Percentiles rank a stretch among this genome's conserved stretches.
These are phyloP conservation scores for Nissolia schottii DNA, from an alignment of 306 rosid genomes.

Conservation along the genomic window DNA sequence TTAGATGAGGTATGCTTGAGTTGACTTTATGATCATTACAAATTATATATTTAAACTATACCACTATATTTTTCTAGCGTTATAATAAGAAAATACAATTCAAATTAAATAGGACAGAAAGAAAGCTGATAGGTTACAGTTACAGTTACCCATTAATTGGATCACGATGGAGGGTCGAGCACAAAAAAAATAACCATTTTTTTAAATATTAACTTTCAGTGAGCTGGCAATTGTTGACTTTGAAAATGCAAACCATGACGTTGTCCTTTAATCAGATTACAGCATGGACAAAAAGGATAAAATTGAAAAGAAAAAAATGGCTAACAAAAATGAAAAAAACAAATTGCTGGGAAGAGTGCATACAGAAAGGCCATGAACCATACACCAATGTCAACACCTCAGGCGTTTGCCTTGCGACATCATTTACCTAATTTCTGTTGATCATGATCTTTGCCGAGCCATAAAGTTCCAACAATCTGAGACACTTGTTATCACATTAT, in stretches of 20 bases:
- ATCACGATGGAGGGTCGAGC: background rate
- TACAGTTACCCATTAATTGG: background rate
- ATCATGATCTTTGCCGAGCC: background rate
- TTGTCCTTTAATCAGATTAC: conserved; percentile 20
- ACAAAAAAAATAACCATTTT: background rate
- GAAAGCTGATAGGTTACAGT: background rate
- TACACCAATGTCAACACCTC: conserved; percentile 32
- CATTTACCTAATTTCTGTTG: conserved; percentile 13
- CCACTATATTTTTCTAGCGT: background rate
- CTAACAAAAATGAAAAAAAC: background rate
- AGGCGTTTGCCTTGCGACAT: conserved; percentile 26
- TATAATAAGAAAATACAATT: background rate
- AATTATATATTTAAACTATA: background rate
- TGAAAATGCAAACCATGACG: background rate
- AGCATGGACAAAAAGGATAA: conserved; percentile 7
- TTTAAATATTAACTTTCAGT: background rate
- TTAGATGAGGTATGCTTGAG: background rate
- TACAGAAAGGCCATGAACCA: conserved; percentile 17
- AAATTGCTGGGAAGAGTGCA: conserved; percentile 21
- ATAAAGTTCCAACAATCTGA: background rate
- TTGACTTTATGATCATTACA: background rate
- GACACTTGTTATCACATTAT: background rate
- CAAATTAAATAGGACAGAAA: background rate
- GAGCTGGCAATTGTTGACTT: background rate
- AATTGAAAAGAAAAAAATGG: background rate